A percentile compares a stretch with the other conserved stretches of the same genome.
Conservation (phyloP, 2,329 filamentous ascomycete genomes). For the Venturiaceae sp. region DNA sequence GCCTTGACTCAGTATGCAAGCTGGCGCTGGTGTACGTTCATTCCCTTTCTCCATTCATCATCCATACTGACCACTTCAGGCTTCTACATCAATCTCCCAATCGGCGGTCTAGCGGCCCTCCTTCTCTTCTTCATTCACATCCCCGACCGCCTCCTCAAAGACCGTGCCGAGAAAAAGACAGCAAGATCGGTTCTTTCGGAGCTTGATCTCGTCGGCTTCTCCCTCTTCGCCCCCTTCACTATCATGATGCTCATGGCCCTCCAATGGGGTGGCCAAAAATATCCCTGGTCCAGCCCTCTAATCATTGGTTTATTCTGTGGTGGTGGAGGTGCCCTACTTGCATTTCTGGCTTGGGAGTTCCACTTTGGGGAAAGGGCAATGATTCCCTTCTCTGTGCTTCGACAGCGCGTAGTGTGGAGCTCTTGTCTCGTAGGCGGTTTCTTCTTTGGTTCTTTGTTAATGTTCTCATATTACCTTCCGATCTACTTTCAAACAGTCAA, state of each 20-base stretch:
- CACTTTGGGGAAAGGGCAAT: slow-evolving; percentile 17
- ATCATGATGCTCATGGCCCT: slow-evolving; percentile 27
- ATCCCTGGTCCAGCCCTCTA: slow-evolving; percentile 20
- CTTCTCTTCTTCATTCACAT: slow-evolving; percentile 8
- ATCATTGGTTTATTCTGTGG: slow-evolving; percentile 15
- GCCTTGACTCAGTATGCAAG: slow-evolving; percentile 8
- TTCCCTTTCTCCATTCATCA: neutral
- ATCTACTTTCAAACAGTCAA: slow-evolving; percentile 35
- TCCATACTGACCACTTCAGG: neutral
- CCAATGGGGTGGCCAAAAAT: slow-evolving; percentile 35
- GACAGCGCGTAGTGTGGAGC: neutral
- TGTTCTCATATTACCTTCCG: slow-evolving; percentile 33
- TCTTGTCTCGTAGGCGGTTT: slow-evolving; percentile 8
- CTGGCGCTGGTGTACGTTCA: slow-evolving; percentile 13
- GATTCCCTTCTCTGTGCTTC: slow-evolving; percentile 14
- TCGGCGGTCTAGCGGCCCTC: slow-evolving; percentile 12
- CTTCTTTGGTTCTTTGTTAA: slow-evolving; percentile 26
- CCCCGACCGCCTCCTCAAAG: slow-evolving; percentile 17
- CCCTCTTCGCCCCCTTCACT: slow-evolving; percentile 21
- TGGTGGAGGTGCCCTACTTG: slow-evolving; percentile 6
- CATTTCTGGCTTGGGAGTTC: slow-evolving; percentile 24
- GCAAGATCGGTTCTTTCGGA: slow-evolving; percentile 9
- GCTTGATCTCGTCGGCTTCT: slow-evolving; percentile 13
- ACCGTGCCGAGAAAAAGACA: slow-evolving; percentile 12
- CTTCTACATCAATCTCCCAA: slow-evolving; percentile 22